These are phyloP conservation scores for Paramecium biaurelia DNA, from an alignment of 73 alveolate species.

Conservation along the genomic window DNA sequence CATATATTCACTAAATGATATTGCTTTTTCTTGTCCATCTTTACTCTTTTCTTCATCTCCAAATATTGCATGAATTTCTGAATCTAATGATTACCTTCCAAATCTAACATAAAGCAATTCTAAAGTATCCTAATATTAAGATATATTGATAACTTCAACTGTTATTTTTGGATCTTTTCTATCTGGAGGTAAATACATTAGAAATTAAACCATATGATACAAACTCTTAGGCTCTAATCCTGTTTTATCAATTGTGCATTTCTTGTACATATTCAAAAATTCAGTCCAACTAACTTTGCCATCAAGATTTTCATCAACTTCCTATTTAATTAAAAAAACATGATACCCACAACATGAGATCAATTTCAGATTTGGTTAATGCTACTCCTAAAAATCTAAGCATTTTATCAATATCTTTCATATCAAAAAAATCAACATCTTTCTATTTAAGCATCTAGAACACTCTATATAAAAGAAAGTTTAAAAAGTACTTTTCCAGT, in stretches of 20 bases:
- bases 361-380: slow-evolving; percentile 80
- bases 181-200: slow-evolving; percentile 91
- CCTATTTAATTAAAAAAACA: slow-evolving; percentile 69
- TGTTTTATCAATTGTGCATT: slow-evolving; percentile 86
- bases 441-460: slow-evolving; percentile 13
- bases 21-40: slow-evolving; percentile 73
- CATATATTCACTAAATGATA: slow-evolving; percentile 73
- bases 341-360: slow-evolving; percentile 80
- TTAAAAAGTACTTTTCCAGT: slow-evolving; percentile 30
- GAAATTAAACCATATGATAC: slow-evolving; percentile 94
- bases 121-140: slow-evolving; percentile 95
- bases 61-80: slow-evolving; percentile 80
- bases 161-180: slow-evolving; percentile 22
- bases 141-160: slow-evolving; percentile 59
- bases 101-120: slow-evolving; percentile 94
- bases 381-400: slow-evolving; percentile 68
- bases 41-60: slow-evolving; percentile 73
- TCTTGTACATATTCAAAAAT: slow-evolving; percentile 93
- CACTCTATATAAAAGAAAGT: background rate
- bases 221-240: slow-evolving; percentile 97
- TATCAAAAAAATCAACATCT: slow-evolving; percentile 15
- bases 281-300: slow-evolving; percentile 88
- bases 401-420: slow-evolving; percentile 58
- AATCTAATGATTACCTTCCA: slow-evolving; percentile 77
- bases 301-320: slow-evolving; percentile 96